Conservation (phyloP, 2,329 filamentous ascomycete species). For the Tolypocladium ovalisporum region DNA sequence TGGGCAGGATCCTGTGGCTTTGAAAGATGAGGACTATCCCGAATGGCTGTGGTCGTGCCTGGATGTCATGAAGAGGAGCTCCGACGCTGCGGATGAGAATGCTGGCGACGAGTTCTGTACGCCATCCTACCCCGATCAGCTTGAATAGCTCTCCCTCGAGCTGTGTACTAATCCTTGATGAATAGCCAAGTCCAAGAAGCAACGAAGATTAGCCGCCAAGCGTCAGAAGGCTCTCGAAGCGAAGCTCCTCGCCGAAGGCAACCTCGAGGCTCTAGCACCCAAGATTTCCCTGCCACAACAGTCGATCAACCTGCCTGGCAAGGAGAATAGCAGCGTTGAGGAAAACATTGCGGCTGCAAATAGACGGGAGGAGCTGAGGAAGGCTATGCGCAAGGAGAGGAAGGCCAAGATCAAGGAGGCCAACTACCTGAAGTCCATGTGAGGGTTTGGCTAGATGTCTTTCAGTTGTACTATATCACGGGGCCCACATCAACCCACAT, state of each 20-base stretch:
- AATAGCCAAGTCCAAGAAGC: constrained; percentile 74
- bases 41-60: constrained; percentile 70
- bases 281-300: constrained; percentile 71
- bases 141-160: neutral
- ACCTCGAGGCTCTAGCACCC: constrained; percentile 52
- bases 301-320: constrained; percentile 58
- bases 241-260: constrained; percentile 50
- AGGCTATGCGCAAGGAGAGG: constrained; percentile 64
- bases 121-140: constrained; percentile 20
- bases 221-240: constrained; percentile 45
- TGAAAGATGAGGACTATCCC: constrained; percentile 67
- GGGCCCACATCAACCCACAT: constrained; percentile 9
- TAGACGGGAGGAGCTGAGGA: constrained; percentile 52
- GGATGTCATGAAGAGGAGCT: constrained; percentile 45
- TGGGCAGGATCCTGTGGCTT: constrained; percentile 60
- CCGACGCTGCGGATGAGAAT: constrained; percentile 37
- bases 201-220: constrained; percentile 61
- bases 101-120: constrained; percentile 71
- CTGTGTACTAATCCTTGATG: neutral
- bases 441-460: constrained; percentile 12
- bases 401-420: constrained; percentile 70
- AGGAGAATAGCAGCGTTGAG: constrained; percentile 28
- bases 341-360: constrained; percentile 35
- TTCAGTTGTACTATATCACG: constrained; percentile 14
- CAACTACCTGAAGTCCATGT: constrained; percentile 80